Evolutionary conservation across 2,329 filamentous ascomycete genomes (phyloP).

Genomic region (Claviceps africana): DNA sequence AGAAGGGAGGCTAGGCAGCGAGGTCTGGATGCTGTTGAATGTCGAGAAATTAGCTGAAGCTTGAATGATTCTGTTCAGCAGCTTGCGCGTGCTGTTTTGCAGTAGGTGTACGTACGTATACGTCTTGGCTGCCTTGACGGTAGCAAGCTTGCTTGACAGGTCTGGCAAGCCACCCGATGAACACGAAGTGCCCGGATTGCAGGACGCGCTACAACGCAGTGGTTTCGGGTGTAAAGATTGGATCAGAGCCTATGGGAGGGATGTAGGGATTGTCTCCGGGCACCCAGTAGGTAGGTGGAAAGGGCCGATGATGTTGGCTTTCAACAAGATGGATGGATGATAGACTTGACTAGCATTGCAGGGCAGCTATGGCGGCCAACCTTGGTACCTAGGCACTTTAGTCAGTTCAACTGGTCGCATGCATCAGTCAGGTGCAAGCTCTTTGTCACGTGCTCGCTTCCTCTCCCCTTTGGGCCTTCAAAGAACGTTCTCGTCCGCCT

Average conservation of each 20-base stretch:
- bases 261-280: background rate
- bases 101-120: background rate
- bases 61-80: background rate
- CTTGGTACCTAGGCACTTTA: background rate
- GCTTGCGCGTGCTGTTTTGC: background rate
- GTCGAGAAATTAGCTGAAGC: background rate
- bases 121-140: slow-evolving; percentile 2
- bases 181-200: background rate
- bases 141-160: background rate
- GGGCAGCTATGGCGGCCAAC: background rate
- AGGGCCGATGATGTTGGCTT: background rate
- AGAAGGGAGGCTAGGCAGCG: background rate
- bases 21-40: background rate
- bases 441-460: background rate
- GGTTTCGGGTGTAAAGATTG: background rate
- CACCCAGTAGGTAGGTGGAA: background rate
- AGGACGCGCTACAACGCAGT: background rate
- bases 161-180: background rate
- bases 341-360: background rate
- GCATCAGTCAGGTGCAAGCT: background rate
- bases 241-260: background rate
- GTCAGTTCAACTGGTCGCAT: background rate
- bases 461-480: background rate
- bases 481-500: background rate
- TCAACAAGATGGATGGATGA: background rate